Conservation (phyloP, 257 asterid genomes). For the Capsicum chinense region DNA sequence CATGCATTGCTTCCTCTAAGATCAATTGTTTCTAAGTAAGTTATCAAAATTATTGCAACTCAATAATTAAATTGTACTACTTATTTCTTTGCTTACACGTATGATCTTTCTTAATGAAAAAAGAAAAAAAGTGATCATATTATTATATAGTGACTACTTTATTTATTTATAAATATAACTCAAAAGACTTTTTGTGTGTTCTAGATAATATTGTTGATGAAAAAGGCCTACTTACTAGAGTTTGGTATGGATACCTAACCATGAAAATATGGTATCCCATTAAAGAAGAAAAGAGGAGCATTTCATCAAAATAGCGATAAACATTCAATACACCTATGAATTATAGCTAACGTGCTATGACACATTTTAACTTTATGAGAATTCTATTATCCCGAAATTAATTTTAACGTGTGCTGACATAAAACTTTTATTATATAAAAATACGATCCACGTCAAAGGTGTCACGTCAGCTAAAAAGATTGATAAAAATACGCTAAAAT, state of each 20-base stretch:
- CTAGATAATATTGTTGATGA: not conserved
- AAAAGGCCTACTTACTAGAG: not conserved
- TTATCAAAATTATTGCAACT: not conserved
- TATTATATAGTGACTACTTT: not conserved
- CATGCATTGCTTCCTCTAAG: constrained; percentile 14
- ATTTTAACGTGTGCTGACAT: too few species aligned
- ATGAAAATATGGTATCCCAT: constrained; percentile 4
- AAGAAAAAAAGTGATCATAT: not conserved
- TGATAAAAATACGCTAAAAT: too few species aligned
- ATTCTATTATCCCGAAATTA: too few species aligned
- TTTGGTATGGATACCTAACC: constrained; percentile 19
- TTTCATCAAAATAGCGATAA: not conserved
- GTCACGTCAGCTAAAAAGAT: too few species aligned
- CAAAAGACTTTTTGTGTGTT: not conserved
- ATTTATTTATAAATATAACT: not conserved
- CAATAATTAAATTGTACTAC: not conserved
- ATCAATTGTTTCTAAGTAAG: not conserved
- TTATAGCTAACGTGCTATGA: too few species aligned
- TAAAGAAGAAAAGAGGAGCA: not conserved
- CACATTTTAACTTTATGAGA: too few species aligned
- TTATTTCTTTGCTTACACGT: not conserved
- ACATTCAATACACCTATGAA: too few species aligned
- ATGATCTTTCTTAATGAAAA: not conserved
- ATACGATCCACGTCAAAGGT: too few species aligned
- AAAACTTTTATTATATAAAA: too few species aligned